phyloP scores from a whole-genome alignment of 208 protist species.

The Crithidia expoeki region DNA sequence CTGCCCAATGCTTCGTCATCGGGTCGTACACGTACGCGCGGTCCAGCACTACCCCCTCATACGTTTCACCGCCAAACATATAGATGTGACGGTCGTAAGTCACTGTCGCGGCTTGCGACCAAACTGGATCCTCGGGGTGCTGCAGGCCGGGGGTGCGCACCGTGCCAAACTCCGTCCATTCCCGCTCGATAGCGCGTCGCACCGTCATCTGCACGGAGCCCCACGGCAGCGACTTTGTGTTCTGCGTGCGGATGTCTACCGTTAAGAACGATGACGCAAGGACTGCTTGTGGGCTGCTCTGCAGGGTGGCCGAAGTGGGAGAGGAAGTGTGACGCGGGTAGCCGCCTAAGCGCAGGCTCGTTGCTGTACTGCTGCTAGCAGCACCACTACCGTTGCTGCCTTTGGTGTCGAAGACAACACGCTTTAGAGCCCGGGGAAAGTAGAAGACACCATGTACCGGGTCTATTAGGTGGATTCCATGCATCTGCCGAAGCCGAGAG shows the following conservation, averaged over 20 bases:
- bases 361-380: not conserved
- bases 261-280: slow-evolving; percentile 49
- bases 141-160: slow-evolving; percentile 44
- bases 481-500: slow-evolving; percentile 39
- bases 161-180: slow-evolving; percentile 37
- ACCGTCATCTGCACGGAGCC: slow-evolving; percentile 34
- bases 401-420: slow-evolving; percentile 36
- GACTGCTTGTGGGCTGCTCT: slow-evolving; percentile 17
- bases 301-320: not conserved
- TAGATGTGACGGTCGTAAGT: slow-evolving; percentile 46
- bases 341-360: not conserved
- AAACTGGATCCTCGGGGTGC: slow-evolving; percentile 34
- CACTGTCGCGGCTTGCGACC: slow-evolving; percentile 45
- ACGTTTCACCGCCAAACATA: slow-evolving; percentile 52
- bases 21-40: slow-evolving; percentile 50
- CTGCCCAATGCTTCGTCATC: slow-evolving; percentile 35
- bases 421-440: slow-evolving; percentile 50
- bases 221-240: slow-evolving; percentile 53
- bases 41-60: slow-evolving; percentile 48
- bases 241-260: slow-evolving; percentile 60
- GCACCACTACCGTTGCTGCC: not conserved
- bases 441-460: slow-evolving; percentile 53
- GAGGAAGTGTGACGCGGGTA: slow-evolving; percentile 1
- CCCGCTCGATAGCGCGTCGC: slow-evolving; percentile 35
- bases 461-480: slow-evolving; percentile 57